Evolutionary conservation across 2,329 filamentous ascomycete species (phyloP).

Genomic region (Juglanconis oblonga): DNA sequence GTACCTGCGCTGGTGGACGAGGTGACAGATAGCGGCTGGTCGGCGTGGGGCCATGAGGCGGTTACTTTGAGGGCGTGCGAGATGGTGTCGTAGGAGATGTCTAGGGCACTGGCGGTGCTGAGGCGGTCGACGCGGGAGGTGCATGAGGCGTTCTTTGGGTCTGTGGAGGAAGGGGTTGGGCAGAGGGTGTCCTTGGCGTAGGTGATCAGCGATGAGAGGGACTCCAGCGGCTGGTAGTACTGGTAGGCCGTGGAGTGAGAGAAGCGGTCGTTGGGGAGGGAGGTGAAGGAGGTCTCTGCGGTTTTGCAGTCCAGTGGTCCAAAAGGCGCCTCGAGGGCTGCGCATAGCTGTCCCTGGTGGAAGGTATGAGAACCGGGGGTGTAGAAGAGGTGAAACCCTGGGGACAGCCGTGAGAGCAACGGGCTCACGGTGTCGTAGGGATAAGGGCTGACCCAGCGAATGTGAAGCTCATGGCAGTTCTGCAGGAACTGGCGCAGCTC

Average conservation of each 20-base stretch:
- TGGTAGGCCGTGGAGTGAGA: slow-evolving; percentile 63
- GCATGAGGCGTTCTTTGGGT: slow-evolving; percentile 38
- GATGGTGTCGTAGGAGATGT: slow-evolving; percentile 72
- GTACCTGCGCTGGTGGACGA: slow-evolving; percentile 29
- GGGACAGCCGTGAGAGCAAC: slow-evolving; percentile 70
- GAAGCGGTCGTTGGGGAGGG: slow-evolving; percentile 53
- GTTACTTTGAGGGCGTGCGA: slow-evolving; percentile 64
- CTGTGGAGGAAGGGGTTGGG: slow-evolving; percentile 21
- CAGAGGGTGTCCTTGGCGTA: slow-evolving; percentile 56
- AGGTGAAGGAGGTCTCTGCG: slow-evolving; percentile 58
- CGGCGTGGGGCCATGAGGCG: slow-evolving; percentile 56
- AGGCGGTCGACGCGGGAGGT: slow-evolving; percentile 40
- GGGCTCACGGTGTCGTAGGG: slow-evolving; percentile 62
- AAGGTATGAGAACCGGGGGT: slow-evolving; percentile 49
- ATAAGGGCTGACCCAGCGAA: slow-evolving; percentile 69
- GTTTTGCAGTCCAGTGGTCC: slow-evolving; percentile 33
- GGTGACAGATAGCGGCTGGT: slow-evolving; percentile 38
- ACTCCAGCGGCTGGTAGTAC: slow-evolving; percentile 65
- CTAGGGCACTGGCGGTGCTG: slow-evolving; percentile 59
- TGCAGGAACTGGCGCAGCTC: slow-evolving; percentile 63
- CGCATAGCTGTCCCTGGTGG: slow-evolving; percentile 28
- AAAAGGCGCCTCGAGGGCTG: slow-evolving; percentile 29
- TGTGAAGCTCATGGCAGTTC: slow-evolving; percentile 67
- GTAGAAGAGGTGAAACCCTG: slow-evolving; percentile 80
- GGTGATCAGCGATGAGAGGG: slow-evolving; percentile 50